phyloP scores from a whole-genome alignment of 305 asterid genomes.

The Fraxinus albicans region DNA sequence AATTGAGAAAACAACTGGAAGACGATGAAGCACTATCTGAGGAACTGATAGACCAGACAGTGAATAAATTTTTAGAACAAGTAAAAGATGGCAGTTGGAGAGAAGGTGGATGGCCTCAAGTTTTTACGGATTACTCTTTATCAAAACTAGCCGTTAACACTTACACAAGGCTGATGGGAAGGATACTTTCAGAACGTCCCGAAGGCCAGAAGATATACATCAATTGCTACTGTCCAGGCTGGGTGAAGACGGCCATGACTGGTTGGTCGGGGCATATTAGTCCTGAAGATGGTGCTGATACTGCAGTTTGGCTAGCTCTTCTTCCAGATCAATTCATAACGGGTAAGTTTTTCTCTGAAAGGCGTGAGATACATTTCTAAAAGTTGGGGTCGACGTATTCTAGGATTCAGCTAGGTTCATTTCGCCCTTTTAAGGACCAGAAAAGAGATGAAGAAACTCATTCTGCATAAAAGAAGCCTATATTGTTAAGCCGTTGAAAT shows the following conservation, averaged over 20 bases:
- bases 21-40: conserved; percentile 60
- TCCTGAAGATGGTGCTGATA: conserved; percentile 92
- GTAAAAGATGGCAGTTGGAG: conserved; percentile 74
- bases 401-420: not conserved
- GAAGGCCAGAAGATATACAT: conserved; percentile 69
- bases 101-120: conserved; percentile 86
- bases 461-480: not conserved
- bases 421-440: not conserved
- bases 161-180: conserved; percentile 73
- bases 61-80: conserved; percentile 66
- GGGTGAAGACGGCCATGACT: conserved; percentile 96
- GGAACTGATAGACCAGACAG: conserved; percentile 58
- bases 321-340: conserved; percentile 60
- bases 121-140: conserved; percentile 79
- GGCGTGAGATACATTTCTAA: conserved; percentile 77
- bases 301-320: conserved; percentile 94
- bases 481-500: not conserved
- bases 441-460: conserved; percentile 5
- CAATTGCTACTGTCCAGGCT: conserved; percentile 89
- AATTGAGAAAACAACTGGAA: conserved; percentile 63
- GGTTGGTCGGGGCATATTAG: conserved; percentile 81
- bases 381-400: not conserved
- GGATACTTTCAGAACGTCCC: conserved; percentile 48
- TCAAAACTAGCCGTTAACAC: conserved; percentile 82
- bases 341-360: conserved; percentile 85